Conservation (phyloP, 495 filamentous ascomycete species). For the Haplographium delicatum region DNA sequence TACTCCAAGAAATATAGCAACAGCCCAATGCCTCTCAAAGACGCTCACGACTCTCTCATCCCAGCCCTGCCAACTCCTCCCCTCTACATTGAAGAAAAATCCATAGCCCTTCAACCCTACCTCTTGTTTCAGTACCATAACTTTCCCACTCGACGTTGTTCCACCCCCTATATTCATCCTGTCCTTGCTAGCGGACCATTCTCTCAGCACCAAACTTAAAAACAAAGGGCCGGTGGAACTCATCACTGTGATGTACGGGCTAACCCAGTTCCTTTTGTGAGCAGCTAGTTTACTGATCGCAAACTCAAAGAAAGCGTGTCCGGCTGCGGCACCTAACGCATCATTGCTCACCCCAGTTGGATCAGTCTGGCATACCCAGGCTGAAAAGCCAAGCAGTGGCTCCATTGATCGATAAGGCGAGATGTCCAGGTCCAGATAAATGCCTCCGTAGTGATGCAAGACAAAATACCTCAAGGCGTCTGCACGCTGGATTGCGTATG, state of each 20-base stretch:
- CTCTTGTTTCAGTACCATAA: neutral
- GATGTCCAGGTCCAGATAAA: conserved; percentile 81
- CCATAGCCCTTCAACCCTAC: neutral
- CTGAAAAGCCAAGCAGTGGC: neutral
- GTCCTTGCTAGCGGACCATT: neutral
- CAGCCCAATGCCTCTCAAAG: neutral
- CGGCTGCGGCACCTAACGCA: neutral
- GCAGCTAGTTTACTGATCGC: neutral
- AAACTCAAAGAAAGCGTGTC: neutral
- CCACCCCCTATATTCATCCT: neutral
- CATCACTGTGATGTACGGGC: neutral
- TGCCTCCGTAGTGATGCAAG: conserved; percentile 69
- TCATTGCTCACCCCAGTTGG: neutral
- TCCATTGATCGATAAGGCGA: conserved; percentile 9
- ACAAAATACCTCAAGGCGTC: conserved; percentile 82
- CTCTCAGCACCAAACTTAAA: neutral
- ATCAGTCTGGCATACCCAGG: neutral
- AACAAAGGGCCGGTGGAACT: neutral
- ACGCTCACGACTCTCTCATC: neutral
- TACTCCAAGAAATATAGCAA: neutral
- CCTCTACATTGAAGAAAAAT: neutral
- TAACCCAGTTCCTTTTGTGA: neutral
- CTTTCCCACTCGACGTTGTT: neutral
- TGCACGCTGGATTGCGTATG: conserved; percentile 72
- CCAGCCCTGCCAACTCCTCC: neutral